Conservation (phyloP, 106 monocot species). For the Xerophyta viscosa region DNA sequence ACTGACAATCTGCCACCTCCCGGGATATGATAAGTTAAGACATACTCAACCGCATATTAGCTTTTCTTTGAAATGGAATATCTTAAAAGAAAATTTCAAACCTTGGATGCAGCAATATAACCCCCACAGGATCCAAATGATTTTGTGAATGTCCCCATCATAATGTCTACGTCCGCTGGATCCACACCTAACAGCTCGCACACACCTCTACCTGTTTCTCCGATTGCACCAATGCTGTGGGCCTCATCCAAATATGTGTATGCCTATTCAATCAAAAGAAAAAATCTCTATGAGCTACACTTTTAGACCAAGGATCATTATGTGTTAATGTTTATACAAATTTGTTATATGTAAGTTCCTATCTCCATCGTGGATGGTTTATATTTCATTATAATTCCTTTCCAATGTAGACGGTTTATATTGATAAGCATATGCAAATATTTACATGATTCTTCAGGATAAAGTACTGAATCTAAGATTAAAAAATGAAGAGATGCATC, state of each 20-base stretch:
- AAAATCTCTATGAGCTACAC: not conserved
- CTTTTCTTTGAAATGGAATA: no score
- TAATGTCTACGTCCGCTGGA: conserved; percentile 71
- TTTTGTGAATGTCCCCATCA: conserved; percentile 91
- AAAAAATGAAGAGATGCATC: not conserved
- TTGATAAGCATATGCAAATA: no score
- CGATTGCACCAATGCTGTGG: conserved; percentile 77
- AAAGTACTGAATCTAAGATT: not conserved
- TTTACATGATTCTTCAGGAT: not conserved
- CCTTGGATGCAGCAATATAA: conserved; percentile 85
- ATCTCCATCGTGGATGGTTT: no score
- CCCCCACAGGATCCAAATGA: conserved; percentile 88
- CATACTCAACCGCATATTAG: no score
- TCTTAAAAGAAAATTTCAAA: no score
- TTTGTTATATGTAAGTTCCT: no score
- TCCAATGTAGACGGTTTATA: no score
- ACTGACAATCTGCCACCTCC: no score
- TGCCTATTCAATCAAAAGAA: conserved; percentile 23
- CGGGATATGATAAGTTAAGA: no score
- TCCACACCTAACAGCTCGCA: conserved; percentile 78
- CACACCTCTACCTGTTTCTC: conserved; percentile 63
- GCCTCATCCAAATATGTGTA: conserved; percentile 85
- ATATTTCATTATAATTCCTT: no score
- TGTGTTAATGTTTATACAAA: no score
- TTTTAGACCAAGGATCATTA: no score